Evolutionary conservation across 345 rosid genomes (phyloP), one percentile per base, ranked within the genome.

Genomic region (Erysimum cheiranthoides): DNA sequence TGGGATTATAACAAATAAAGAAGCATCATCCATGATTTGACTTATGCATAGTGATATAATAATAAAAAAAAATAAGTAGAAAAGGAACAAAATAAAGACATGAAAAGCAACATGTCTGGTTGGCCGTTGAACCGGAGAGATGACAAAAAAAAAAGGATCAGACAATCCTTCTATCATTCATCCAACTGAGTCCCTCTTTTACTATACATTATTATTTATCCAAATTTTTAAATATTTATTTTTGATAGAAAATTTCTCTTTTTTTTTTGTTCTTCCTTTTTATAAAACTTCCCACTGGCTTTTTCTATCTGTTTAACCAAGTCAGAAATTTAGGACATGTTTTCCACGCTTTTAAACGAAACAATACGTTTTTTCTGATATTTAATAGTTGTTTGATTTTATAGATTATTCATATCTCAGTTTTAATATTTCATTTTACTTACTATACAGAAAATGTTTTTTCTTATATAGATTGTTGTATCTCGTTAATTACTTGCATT

Each of bases 41-140:
- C 80, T 27, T 16, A 52, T 76, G 52, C 25, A 61, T 47, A 61
- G 39, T 52, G 43, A 43, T 40, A 9, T 51, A 1, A 9, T 47
- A 2, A 18, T 18, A 40, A n/a, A 56, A 46, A 36, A 18, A 16
- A 45, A 47, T 4, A 56, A 17, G 17, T 8, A 32, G 32, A 58
- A 46, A 75, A 71, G 34, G 12, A 68, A 67, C 49, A 68, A 67
- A 66, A 58, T 36, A 67, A 75, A 61, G 65, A 69, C 79, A 76
- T 53, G 79, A 69, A 75, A 69, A 76, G 79, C 58, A 76, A 61
- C 74, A 61, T 76, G 70, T 53, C 50, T 76, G 70, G 79, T 69
- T 69, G 74, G 79, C 64, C 70, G 70, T n/a, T 52, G 50, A 69
- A 64, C 52, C 64, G 64, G 70, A 31, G 50, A 52, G 8, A 57